These are phyloP conservation scores for Beauveria asiatica DNA, from an alignment of 2,329 filamentous ascomycete species.

Conservation along the genomic window DNA sequence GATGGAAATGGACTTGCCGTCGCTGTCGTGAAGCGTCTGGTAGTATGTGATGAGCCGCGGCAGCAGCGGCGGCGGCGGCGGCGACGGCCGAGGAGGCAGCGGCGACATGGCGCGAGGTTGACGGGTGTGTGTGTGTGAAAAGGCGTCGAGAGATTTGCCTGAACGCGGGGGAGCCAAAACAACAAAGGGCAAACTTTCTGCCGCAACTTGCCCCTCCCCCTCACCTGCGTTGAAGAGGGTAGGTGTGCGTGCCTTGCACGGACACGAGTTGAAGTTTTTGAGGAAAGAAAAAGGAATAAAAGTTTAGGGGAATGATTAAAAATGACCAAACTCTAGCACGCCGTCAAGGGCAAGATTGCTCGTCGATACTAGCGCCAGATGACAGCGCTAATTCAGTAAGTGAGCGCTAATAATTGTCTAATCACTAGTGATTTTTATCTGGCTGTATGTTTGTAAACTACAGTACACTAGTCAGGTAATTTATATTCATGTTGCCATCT, in stretches of 20 bases:
- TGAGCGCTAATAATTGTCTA: too few relatives aligned
- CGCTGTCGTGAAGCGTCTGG: constrained; percentile 43
- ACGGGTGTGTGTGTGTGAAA: neutral
- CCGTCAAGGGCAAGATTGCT: too few relatives aligned
- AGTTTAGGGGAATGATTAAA: too few relatives aligned
- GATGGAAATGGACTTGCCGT: constrained; percentile 40
- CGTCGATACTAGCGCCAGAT: too few relatives aligned
- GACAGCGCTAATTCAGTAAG: too few relatives aligned
- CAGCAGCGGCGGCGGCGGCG: constrained; percentile 23
- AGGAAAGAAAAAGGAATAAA: too few relatives aligned
- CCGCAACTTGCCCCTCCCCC: neutral
- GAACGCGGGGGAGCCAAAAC: neutral
- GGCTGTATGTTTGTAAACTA: too few relatives aligned
- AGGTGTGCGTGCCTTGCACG: neutral
- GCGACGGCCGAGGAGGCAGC: constrained; percentile 19
- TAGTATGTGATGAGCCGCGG: constrained; percentile 45
- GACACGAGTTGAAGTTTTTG: neutral
- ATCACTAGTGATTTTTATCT: too few relatives aligned
- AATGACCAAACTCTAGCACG: too few relatives aligned
- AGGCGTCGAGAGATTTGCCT: neutral
- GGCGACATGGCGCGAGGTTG: constrained; percentile 22
- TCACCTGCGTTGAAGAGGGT: neutral
- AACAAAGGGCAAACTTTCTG: neutral
- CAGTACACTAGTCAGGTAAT: too few relatives aligned
- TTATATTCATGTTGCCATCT: too few relatives aligned